Base-by-base conservation (phyloP, 2,329 filamentous ascomycete species). In the Coniochaeta prunicola region DNA sequence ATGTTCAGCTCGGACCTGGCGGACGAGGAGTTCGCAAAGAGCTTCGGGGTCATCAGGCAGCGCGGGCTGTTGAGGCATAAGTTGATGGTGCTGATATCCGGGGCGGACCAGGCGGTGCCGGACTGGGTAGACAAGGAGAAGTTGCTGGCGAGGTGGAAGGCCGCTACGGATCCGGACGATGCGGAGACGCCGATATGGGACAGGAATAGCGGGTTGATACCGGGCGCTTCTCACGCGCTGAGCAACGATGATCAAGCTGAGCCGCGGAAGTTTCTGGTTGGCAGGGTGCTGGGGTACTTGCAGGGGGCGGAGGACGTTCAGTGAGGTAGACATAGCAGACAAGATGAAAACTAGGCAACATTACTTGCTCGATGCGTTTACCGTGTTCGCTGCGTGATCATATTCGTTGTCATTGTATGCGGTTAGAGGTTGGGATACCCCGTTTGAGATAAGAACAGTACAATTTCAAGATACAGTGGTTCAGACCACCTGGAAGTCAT, bases 1-100 rank as follows among this genome's bases (percentile, higher is more conserved):
- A 80, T 85, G 60, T 89, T 88, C 71, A 86, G 82, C 59, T 82
- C 78, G 12, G 86, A 89, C 68, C 69, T 88, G 28, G 65, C 66
- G 1, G 80, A 83, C 31, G 71, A 77, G 59, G 68, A 74, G 26
- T 68, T 88, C 28, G 59, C 65, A 54, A 66, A 67, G 26, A 86
- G 84, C 0, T 88, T 88, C 70, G 86, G 85, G 0, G 71, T 66
- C 62, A 70, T 80, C 38, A 65, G 67, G 1, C 57, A 67, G 21
- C 63, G 67, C 15, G 74, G 73, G 0, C 56, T 77, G 19, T 53
- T 78, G 58, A 69, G 66, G 59, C 67, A 67, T 4, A 74, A 69
- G 55, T 58, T 78, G 58, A 67, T 80, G 64, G 73, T 76, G 15
- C 63, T 80, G 48, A 75, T 75, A 45, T 78, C 77, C 0, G 78